phyloP scores from a whole-genome alignment of 495 filamentous ascomycete genomes.

The Aspergillus olivimuriae region DNA sequence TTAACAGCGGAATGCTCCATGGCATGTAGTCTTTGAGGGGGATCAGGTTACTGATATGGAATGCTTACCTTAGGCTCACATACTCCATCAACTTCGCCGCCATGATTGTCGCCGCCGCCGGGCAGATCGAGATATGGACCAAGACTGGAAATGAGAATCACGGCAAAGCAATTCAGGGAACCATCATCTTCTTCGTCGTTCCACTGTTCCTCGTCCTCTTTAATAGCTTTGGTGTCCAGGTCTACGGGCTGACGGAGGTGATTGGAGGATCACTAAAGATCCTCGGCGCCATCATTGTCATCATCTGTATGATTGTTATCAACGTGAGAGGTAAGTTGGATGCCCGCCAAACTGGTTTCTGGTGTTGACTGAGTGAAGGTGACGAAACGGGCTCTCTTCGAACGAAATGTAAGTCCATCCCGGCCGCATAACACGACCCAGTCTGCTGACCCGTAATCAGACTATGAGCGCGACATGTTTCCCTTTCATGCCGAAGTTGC shows the following conservation, averaged over 20 bases:
- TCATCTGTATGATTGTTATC: constrained; percentile 22
- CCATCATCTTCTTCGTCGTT: constrained; percentile 23
- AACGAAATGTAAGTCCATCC: constrained; percentile 11
- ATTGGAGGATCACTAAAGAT: constrained; percentile 34
- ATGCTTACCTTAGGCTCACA: constrained; percentile 32
- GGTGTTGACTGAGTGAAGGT: background rate
- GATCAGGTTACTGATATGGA: no score
- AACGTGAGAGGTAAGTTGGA: constrained; percentile 25
- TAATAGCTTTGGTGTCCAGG: constrained; percentile 29
- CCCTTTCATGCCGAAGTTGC: constrained; percentile 22
- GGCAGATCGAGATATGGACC: constrained; percentile 32
- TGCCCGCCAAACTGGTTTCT: background rate
- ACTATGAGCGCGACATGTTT: constrained; percentile 14
- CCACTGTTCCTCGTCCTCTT: constrained; percentile 24
- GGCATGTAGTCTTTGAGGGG: background rate
- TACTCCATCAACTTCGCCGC: constrained; percentile 37
- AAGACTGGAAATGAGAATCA: no score
- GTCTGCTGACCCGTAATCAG: constrained; percentile 2
- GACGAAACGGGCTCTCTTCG: constrained; percentile 6
- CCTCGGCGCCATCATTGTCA: constrained; percentile 25
- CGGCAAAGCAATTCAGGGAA: constrained; percentile 19
- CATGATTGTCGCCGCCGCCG: constrained; percentile 32
- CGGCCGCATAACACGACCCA: background rate
- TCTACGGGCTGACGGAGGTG: constrained; percentile 34
- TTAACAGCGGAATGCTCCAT: no score